Evolutionary conservation across 768 basidiomycete genomes (phyloP), one percentile per base, ranked within the genome.

Genomic region (Tulasnella sp.): DNA sequence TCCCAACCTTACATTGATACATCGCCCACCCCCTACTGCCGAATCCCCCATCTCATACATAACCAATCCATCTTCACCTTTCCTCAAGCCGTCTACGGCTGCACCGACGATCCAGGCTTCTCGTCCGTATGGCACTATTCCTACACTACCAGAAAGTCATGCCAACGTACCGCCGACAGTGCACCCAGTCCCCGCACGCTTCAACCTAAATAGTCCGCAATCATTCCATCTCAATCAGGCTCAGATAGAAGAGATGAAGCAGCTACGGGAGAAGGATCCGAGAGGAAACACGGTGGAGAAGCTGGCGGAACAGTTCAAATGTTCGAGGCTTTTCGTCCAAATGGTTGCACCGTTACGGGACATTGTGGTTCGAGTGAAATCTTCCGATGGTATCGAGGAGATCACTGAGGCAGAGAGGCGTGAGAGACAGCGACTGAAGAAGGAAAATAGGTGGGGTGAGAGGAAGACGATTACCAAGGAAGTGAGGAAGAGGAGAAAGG

Each of bases 21-120:
- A 88, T 69, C 83, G 89, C 44, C 86, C 86, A n/a, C 89, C 88
- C 0, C 86, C 88, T 0, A 81, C 84, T 9, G 79, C 83, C 9
- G 84, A 85, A 8, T 77, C 87, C 17, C 87, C 88, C 2, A 74
- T 76, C 61, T 92, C 88, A 19, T 78, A 82, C 59, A 83, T 81
- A 4, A 81, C 80, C 4, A 74, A 77, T 8, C 88, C 88, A 9
- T 71, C 78, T 4, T 92, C 88, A 0, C 86, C 89, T 0, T 75
- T 91, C 3, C 77, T 91, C 15, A 74, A 74, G 0, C 71, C 78
- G 13, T 38, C 34, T 38, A 10, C 67, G 73, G 4, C 11, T 63
- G 23, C 58, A 5, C 19, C 58, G 15, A 32, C 43, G 7, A 34
- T 24, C 5, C 48, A 32, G 63, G 34, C 41, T 42, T 17, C 29